These are phyloP conservation scores for Backusella luteola DNA, from an alignment of 192 early-diverging fungal species.

Conservation along the genomic window DNA sequence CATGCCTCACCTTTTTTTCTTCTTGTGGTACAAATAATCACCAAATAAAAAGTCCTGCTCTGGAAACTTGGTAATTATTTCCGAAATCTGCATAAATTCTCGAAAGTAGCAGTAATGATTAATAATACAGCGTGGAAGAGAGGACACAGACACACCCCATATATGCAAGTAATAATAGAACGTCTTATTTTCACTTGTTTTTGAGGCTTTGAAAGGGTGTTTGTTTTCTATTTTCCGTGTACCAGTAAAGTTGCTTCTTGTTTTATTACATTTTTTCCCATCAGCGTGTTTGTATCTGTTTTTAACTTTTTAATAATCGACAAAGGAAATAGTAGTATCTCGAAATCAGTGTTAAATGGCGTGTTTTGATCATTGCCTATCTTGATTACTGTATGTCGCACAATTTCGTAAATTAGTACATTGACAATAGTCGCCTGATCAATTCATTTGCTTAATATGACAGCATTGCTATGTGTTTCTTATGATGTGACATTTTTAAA, in stretches of 20 bases:
- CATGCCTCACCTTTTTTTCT: not conserved
- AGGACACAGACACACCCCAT: not conserved
- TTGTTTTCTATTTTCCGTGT: not conserved
- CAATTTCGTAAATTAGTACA: not conserved
- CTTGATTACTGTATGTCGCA: not conserved
- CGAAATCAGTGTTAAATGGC: not conserved
- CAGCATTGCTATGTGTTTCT: not conserved
- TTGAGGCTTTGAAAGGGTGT: not conserved
- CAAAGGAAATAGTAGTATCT: not conserved
- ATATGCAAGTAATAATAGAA: too few relatives aligned
- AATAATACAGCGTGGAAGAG: not conserved
- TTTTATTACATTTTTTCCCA: not conserved
- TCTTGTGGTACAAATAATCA: not conserved
- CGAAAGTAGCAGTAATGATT: not conserved
- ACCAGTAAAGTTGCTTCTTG: not conserved
- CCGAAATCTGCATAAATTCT: not conserved
- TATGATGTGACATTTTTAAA: not conserved
- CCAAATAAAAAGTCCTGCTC: not conserved
- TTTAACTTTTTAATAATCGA: not conserved
- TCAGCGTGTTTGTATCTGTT: not conserved
- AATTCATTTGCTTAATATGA: not conserved
- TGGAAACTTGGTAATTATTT: not conserved
- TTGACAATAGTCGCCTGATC: not conserved
- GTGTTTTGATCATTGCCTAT: conserved; percentile 5
- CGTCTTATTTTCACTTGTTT: not conserved